A percentile compares a stretch with the other conserved stretches of the same genome.
phyloP scores from a whole-genome alignment of 2,329 filamentous ascomycete species.

The Claviceps sp. region DNA sequence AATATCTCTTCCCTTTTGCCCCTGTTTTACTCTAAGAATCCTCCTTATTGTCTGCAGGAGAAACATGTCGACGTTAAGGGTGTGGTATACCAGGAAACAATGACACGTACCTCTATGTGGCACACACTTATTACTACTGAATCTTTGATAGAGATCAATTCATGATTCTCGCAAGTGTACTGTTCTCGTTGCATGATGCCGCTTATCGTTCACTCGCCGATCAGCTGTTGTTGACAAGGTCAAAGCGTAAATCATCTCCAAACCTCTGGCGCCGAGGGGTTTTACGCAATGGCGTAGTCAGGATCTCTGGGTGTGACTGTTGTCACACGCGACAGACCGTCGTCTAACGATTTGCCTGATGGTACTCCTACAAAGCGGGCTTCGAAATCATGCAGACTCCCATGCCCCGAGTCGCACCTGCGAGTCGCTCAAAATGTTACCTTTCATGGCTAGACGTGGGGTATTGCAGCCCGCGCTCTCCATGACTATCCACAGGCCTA shows the following conservation, averaged over 20 bases:
- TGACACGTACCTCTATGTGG: conserved; percentile 2
- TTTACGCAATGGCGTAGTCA: not conserved
- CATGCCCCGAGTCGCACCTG: conserved; percentile 29
- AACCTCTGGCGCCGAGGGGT: not conserved
- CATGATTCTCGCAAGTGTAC: not conserved
- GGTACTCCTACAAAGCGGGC: not conserved
- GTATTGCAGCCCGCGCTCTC: conserved; percentile 56
- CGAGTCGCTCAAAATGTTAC: conserved; percentile 39
- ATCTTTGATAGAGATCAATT: not conserved
- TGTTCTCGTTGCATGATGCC: not conserved
- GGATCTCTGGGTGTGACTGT: not conserved
- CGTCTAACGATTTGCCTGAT: not conserved
- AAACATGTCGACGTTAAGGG: conserved; percentile 6
- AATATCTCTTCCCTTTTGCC: not conserved
- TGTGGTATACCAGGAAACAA: conserved; percentile 6
- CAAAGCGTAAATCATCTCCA: not conserved
- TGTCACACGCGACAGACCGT: too few species aligned
- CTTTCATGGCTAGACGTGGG: conserved; percentile 30
- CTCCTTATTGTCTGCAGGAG: not conserved
- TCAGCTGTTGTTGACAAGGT: not conserved
- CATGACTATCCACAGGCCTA: conserved; percentile 66
- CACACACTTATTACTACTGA: not conserved
- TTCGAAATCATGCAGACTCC: conserved; percentile 16
- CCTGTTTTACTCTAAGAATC: not conserved
- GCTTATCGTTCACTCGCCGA: not conserved